Base-by-base conservation (phyloP, 352 stramenopile genomes). In the Phytophthora nicotianae region DNA sequence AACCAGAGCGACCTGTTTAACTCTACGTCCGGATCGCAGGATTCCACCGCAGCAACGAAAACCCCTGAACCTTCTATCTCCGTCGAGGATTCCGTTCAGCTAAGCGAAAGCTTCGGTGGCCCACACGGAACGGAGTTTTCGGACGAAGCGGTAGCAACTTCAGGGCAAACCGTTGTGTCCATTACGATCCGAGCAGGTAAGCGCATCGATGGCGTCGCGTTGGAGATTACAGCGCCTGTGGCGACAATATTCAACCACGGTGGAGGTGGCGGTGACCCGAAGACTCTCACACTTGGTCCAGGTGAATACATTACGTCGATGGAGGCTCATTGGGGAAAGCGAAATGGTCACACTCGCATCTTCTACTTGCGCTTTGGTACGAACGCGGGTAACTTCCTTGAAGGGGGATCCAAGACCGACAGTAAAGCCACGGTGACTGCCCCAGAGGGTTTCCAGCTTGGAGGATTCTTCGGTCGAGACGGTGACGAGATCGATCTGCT, bases 111-210 rank as follows among this genome's bases (percentile, higher is more conserved):
- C 9, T 63, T 63, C 20, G 56, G 56, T 13, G 56, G 26, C n/a
- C 56, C 35, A 0, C 56, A 63, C 23, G 51, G 51, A 47, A 58
- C 51, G 1, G 51, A 58, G 3, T 58, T 50, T 20, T 50, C 51
- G 5, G 51, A 58, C 50, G 38, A 50, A 41, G 14, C 21, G 13
- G 6, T 50, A 20, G 37, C 51, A 41, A 62, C 16, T 62, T 54
- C 54, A 32, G 55, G 45, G 1, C 55, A 63, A 49, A 56, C 24
- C 5, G 37, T 63, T 41, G 33, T 9, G n/a, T 58, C 57, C n/a
- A 29, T 65, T 58, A 53, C 57, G 8, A 59, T 65, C 13, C 45
- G 40, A n/a, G 57, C 57, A 14, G 47, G 37, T 20, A 47, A 57
- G 17, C 57, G 47, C 38, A 27, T 64, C 9, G 37, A 57, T 38